phyloP scores from a whole-genome alignment of 228 moss, liverwort and hornwort species.

The Sphagnum magellanicum region DNA sequence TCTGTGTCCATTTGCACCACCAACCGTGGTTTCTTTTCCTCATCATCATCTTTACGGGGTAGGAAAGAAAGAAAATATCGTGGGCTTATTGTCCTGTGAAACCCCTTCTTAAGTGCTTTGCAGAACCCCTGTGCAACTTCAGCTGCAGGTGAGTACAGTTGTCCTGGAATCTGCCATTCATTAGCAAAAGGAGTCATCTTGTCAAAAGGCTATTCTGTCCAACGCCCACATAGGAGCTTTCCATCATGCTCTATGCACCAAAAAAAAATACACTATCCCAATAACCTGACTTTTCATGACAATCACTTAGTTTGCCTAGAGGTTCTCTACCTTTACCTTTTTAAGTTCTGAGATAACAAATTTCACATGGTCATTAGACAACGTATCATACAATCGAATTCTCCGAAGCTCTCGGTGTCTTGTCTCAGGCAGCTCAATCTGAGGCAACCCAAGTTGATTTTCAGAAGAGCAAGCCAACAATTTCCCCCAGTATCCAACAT shows the following conservation, averaged over 20 bases:
- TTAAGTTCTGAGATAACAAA: conserved; percentile 34
- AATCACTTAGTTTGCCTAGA: too few species aligned
- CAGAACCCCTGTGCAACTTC: conserved; percentile 40
- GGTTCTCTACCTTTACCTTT: conserved; percentile 18
- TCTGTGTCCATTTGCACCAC: conserved; percentile 57
- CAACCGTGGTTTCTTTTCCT: conserved; percentile 34
- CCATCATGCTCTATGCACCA: too few species aligned
- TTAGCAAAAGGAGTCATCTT: neutral
- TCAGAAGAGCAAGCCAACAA: conserved; percentile 22
- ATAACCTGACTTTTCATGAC: too few species aligned
- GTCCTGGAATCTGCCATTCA: conserved; percentile 30
- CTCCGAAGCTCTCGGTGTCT: conserved; percentile 47
- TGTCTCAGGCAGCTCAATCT: conserved; percentile 24
- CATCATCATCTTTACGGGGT: conserved; percentile 38
- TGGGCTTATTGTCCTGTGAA: conserved; percentile 36
- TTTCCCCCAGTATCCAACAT: conserved; percentile 54
- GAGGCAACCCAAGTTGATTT: conserved; percentile 17
- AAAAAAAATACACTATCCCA: too few species aligned
- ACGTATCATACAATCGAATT: conserved; percentile 47
- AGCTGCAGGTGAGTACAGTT: conserved; percentile 30
- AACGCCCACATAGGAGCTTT: too few species aligned
- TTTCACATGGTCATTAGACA: conserved; percentile 36
- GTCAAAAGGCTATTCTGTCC: too few species aligned
- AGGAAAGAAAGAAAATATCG: conserved; percentile 41
- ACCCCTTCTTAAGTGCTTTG: conserved; percentile 25